These are phyloP conservation scores for Diaporthe caulivora DNA, from an alignment of 2,329 filamentous ascomycete genomes.

Conservation along the genomic window DNA sequence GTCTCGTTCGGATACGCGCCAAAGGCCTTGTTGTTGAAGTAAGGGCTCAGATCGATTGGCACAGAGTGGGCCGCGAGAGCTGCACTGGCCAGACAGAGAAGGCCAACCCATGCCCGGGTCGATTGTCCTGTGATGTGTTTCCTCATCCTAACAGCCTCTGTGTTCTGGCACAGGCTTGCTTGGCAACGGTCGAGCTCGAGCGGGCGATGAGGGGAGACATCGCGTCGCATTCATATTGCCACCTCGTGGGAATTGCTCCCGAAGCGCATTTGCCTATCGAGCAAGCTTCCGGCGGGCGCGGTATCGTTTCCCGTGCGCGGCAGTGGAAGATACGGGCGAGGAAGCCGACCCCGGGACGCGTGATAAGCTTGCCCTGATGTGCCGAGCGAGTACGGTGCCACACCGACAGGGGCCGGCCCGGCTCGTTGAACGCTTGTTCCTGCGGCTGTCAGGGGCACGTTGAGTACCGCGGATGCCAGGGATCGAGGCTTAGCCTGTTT, in stretches of 20 bases:
- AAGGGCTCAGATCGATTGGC: slow-evolving; percentile 48
- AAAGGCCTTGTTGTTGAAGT: slow-evolving; percentile 63
- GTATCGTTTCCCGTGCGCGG: background rate
- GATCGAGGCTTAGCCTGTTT: background rate
- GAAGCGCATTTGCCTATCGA: slow-evolving; percentile 12
- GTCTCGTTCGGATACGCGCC: slow-evolving; percentile 58
- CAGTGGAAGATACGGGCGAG: slow-evolving; percentile 14
- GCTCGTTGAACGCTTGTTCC: slow-evolving; percentile 10
- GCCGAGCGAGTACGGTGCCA: slow-evolving; percentile 12
- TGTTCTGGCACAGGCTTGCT: background rate
- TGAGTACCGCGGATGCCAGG: background rate
- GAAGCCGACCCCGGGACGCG: slow-evolving; percentile 10
- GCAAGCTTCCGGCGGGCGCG: background rate
- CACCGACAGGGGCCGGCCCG: slow-evolving; percentile 27
- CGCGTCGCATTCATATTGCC: slow-evolving; percentile 28
- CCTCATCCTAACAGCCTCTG: slow-evolving; percentile 9
- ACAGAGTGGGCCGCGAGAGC: slow-evolving; percentile 42
- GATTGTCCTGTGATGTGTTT: background rate
- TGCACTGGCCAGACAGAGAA: slow-evolving; percentile 17
- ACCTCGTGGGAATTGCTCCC: slow-evolving; percentile 2
- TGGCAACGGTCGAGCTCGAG: background rate
- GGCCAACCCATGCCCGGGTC: background rate
- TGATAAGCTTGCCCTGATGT: slow-evolving; percentile 32
- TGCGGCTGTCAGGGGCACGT: slow-evolving; percentile 17
- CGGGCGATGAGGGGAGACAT: background rate